Percentiles rank a stretch among this genome's conserved stretches.
Conservation (phyloP, 2,329 filamentous ascomycete genomes). For the Basipetospora sp. region DNA sequence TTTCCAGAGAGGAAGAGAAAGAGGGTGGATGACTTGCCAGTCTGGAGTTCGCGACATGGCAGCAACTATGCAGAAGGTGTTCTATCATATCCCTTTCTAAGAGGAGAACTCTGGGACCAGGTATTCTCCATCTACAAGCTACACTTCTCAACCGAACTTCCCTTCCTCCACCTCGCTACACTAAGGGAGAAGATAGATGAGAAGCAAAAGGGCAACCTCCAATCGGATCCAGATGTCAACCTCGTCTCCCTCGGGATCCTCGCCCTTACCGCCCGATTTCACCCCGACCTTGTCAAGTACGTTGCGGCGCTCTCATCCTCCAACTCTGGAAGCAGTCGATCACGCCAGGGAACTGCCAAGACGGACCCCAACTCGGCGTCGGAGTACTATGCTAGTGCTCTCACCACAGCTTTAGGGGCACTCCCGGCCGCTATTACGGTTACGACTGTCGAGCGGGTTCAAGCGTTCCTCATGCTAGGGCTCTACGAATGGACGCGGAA, state of each 20-base stretch:
- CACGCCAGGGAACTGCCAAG: constrained; percentile 15
- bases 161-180: constrained; percentile 54
- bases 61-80: constrained; percentile 38
- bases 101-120: constrained; percentile 51
- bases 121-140: constrained; percentile 55
- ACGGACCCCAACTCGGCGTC: constrained; percentile 41
- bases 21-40: constrained; percentile 26
- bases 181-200: constrained; percentile 37
- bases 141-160: constrained; percentile 57
- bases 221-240: constrained; percentile 32
- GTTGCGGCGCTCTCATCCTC: constrained; percentile 25
- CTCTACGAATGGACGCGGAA: constrained; percentile 58
- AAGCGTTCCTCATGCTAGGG: constrained; percentile 56
- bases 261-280: constrained; percentile 54
- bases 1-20: constrained; percentile 35
- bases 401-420: constrained; percentile 35
- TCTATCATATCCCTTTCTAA: constrained; percentile 46
- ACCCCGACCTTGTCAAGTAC: constrained; percentile 43
- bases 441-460: constrained; percentile 47
- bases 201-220: constrained; percentile 27
- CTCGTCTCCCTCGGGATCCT: constrained; percentile 52
- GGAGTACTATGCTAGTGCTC: constrained; percentile 48
- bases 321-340: constrained; percentile 19
- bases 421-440: constrained; percentile 31
- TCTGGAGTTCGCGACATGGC: constrained; percentile 7